phyloP scores from a whole-genome alignment of 1,284 basidiomycete genomes.

The Melampsora larici-populina region DNA sequence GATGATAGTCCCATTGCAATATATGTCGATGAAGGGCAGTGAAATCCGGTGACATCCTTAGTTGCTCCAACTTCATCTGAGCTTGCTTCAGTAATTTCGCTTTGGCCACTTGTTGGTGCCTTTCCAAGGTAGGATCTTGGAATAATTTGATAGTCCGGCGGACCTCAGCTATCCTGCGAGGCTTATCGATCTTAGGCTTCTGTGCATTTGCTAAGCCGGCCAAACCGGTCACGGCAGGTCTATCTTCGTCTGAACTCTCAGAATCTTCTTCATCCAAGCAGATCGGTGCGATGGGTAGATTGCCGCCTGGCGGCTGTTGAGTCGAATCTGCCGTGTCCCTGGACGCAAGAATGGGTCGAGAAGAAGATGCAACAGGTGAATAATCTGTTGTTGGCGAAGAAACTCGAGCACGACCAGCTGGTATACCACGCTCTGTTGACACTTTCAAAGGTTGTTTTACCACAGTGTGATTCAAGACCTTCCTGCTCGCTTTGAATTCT shows the following conservation, averaged over 20 bases:
- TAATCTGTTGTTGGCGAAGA: neutral
- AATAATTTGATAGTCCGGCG: slow-evolving; percentile 41
- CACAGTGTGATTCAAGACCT: slow-evolving; percentile 8
- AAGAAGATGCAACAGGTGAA: neutral
- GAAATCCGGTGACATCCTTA: slow-evolving; percentile 78
- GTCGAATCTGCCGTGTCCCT: neutral
- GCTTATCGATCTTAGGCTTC: slow-evolving; percentile 32
- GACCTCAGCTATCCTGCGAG: slow-evolving; percentile 34
- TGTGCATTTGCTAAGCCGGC: slow-evolving; percentile 31
- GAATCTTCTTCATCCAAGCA: slow-evolving; percentile 9
- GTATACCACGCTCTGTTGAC: neutral
- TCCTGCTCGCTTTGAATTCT: slow-evolving; percentile 34
- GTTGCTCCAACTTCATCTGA: slow-evolving; percentile 60
- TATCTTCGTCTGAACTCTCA: slow-evolving; percentile 42
- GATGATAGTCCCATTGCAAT: slow-evolving; percentile 79
- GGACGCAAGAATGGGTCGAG: neutral
- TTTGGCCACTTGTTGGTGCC: slow-evolving; percentile 50
- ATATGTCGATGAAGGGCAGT: slow-evolving; percentile 74
- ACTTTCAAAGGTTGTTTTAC: slow-evolving; percentile 5
- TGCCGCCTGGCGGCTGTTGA: neutral
- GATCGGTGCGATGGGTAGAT: neutral
- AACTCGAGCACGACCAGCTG: neutral
- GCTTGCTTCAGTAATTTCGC: slow-evolving; percentile 63
- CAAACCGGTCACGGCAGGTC: slow-evolving; percentile 10
- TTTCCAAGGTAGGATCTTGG: slow-evolving; percentile 34